These are phyloP conservation scores for Tirmania nivea DNA, from an alignment of 495 filamentous ascomycete genomes.

Conservation along the genomic window DNA sequence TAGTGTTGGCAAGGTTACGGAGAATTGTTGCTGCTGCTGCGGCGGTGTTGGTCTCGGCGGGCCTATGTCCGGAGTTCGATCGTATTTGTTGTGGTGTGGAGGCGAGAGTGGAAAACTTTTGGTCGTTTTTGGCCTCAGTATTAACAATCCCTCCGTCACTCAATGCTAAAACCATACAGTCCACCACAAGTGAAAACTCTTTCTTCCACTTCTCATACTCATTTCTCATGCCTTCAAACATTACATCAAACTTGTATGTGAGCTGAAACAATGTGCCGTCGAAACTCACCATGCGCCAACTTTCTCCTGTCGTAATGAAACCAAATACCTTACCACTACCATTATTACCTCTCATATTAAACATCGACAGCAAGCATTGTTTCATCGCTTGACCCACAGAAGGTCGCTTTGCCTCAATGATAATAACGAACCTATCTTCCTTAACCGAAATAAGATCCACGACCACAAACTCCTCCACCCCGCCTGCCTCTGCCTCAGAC, in stretches of 20 bases:
- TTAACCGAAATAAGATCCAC: not conserved
- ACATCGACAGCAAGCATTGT: conserved; percentile 3
- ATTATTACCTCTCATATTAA: conserved; percentile 3
- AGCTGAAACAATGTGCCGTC: conserved; percentile 1
- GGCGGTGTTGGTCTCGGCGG: too few species aligned
- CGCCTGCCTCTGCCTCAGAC: not conserved
- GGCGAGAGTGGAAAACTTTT: too few species aligned
- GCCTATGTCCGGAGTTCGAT: too few species aligned
- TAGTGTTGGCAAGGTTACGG: too few species aligned
- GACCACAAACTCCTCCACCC: conserved; percentile 2
- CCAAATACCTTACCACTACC: conserved; percentile 2
- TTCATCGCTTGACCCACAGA: conserved; percentile 3
- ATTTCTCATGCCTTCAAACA: conserved; percentile 1
- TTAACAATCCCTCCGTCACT: conserved; percentile 1
- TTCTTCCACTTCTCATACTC: conserved; percentile 3
- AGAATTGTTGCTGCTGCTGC: too few species aligned
- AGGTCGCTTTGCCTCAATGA: conserved; percentile 2
- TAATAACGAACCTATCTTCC: conserved; percentile 1
- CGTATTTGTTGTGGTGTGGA: too few species aligned
- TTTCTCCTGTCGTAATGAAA: conserved; percentile 4
- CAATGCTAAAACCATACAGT: conserved; percentile 5
- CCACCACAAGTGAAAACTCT: conserved; percentile 1
- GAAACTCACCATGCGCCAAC: conserved; percentile 4
- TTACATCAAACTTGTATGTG: not conserved
- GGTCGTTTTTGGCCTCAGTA: too few species aligned